phyloP scores from a whole-genome alignment of 2,329 filamentous ascomycete species.

The Aspergillaceae sp. region DNA sequence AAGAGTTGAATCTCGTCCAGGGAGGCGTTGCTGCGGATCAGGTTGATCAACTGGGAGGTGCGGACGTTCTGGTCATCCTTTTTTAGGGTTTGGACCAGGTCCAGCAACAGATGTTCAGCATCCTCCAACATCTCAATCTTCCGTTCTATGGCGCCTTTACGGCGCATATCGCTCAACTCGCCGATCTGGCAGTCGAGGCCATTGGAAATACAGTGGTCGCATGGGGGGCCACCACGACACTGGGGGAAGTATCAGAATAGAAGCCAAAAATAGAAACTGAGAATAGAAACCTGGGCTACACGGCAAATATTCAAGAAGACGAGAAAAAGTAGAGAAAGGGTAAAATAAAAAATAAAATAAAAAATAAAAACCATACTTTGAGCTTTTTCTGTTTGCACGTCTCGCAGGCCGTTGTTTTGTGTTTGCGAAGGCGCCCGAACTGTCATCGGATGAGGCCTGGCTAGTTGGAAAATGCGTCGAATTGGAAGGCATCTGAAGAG shows the following conservation, averaged over 20 bases:
- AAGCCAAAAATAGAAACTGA: no score
- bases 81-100: constrained; percentile 14
- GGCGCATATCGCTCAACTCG: constrained; percentile 21
- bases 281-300: no score
- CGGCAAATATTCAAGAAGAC: no score
- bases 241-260: constrained; percentile 1
- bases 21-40: constrained; percentile 19
- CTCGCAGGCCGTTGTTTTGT: constrained; percentile 17
- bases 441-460: neutral
- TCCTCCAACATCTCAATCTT: constrained; percentile 14
- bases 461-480: neutral
- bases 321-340: neutral
- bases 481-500: neutral
- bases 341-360: neutral
- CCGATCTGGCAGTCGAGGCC: constrained; percentile 18
- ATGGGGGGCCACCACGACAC: constrained; percentile 22
- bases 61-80: constrained; percentile 8
- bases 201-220: constrained; percentile 19
- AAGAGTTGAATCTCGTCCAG: constrained; percentile 14
- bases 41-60: constrained; percentile 14
- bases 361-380: constrained; percentile 7
- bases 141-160: constrained; percentile 16
- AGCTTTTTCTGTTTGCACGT: constrained; percentile 17
- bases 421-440: constrained; percentile 5
- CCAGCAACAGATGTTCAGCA: constrained; percentile 9